phyloP scores from a whole-genome alignment of 2,329 filamentous ascomycete genomes.

The Aspergillus sp. region DNA sequence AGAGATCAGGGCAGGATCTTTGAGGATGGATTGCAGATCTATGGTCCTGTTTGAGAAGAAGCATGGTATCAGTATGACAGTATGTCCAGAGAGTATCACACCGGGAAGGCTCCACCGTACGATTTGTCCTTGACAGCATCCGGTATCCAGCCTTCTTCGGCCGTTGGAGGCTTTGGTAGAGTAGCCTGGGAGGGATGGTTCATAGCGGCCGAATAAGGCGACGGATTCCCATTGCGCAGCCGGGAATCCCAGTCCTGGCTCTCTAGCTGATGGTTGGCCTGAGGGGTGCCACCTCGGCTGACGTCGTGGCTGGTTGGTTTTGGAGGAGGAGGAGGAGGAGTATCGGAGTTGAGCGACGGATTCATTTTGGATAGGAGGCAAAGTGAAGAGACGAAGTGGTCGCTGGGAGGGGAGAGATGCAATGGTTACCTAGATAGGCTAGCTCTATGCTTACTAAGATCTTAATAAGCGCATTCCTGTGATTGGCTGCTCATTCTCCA shows the following conservation, averaged over 20 bases:
- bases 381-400: background rate
- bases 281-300: slow-evolving; percentile 58
- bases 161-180: slow-evolving; percentile 21
- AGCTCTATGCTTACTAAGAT: too few species aligned
- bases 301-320: slow-evolving; percentile 62
- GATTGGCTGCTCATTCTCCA: too few species aligned
- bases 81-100: slow-evolving; percentile 9
- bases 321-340: slow-evolving; percentile 61
- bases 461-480: too few species aligned
- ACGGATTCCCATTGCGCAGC: slow-evolving; percentile 3
- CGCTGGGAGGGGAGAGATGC: background rate
- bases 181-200: slow-evolving; percentile 8
- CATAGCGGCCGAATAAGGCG: slow-evolving; percentile 6
- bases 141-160: slow-evolving; percentile 66
- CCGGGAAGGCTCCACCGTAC: slow-evolving; percentile 41
- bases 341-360: slow-evolving; percentile 38
- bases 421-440: background rate
- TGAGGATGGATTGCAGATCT: slow-evolving; percentile 66
- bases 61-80: background rate
- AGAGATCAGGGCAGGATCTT: slow-evolving; percentile 57
- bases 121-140: slow-evolving; percentile 68
- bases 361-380: slow-evolving; percentile 11
- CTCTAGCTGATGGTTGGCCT: slow-evolving; percentile 36
- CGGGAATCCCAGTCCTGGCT: slow-evolving; percentile 7
- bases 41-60: slow-evolving; percentile 16